Percentiles rank a stretch among this genome's conserved stretches.
These are phyloP conservation scores for Paraconiothyrium brasiliense DNA, from an alignment of 2,329 filamentous ascomycete genomes.

Conservation along the genomic window DNA sequence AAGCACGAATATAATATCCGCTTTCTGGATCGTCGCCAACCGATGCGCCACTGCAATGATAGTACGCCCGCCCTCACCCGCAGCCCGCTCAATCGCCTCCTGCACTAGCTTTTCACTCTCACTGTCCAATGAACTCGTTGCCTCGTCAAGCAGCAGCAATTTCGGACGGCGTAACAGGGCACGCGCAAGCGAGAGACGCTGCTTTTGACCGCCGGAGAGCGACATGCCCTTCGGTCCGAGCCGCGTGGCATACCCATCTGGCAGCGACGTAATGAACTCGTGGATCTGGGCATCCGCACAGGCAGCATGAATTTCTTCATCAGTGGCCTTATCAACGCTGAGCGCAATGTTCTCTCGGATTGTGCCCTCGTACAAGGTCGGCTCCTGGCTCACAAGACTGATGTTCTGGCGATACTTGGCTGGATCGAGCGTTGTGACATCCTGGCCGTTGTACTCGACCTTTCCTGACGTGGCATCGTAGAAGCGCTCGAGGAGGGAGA, in stretches of 20 bases:
- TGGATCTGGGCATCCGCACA: slow-evolving; percentile 51
- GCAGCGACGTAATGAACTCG: slow-evolving; percentile 48
- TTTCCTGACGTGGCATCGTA: slow-evolving; percentile 73
- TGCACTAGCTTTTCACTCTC: slow-evolving; percentile 38
- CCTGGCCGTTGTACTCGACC: slow-evolving; percentile 63
- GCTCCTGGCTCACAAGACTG: slow-evolving; percentile 58
- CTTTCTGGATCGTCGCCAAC: slow-evolving; percentile 40
- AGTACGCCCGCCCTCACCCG: slow-evolving; percentile 28
- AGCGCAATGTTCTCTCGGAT: slow-evolving; percentile 52
- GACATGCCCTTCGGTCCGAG: slow-evolving; percentile 49
- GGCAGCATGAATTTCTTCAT: slow-evolving; percentile 42
- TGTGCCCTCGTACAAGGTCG: slow-evolving; percentile 57
- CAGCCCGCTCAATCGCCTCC: slow-evolving; percentile 34
- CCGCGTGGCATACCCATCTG: slow-evolving; percentile 46
- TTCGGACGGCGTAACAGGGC: slow-evolving; percentile 38
- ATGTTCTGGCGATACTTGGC: slow-evolving; percentile 53
- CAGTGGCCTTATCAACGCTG: slow-evolving; percentile 41
- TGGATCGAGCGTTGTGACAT: slow-evolving; percentile 49
- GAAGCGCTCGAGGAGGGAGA: slow-evolving; percentile 70
- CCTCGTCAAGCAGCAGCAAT: slow-evolving; percentile 41
- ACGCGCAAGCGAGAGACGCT: slow-evolving; percentile 37
- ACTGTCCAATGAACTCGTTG: slow-evolving; percentile 30
- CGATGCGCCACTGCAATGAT: slow-evolving; percentile 40
- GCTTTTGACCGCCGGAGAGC: slow-evolving; percentile 42
- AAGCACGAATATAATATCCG: slow-evolving; percentile 41